Percentiles rank a stretch among this genome's conserved stretches.
Evolutionary conservation across 1,284 basidiomycete genomes (phyloP).

Genomic region (Ganoderma resinaceum): DNA sequence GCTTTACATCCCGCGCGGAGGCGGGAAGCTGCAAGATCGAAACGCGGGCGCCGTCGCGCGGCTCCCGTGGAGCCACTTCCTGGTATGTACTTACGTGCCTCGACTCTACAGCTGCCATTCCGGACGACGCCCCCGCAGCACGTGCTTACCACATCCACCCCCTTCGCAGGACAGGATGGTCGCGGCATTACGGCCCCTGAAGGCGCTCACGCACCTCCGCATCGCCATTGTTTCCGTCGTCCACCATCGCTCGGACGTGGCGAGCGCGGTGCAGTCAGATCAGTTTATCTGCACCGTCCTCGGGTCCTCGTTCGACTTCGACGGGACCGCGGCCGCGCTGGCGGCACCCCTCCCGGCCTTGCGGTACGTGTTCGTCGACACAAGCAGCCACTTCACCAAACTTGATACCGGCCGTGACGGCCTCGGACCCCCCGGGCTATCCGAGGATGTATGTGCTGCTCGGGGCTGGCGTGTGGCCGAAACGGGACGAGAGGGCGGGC

Average conservation of each 20-base stretch:
- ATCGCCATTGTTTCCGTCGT: not conserved
- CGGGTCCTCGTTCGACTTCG: not conserved
- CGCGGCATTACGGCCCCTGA: not conserved
- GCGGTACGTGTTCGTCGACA: not conserved
- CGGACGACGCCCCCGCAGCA: too few species aligned
- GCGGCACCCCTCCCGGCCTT: not conserved
- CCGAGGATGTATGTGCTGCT: too few species aligned
- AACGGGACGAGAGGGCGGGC: too few species aligned
- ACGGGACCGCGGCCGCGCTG: not conserved
- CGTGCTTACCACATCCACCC: not conserved
- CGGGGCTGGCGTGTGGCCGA: too few species aligned
- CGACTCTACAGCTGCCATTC: not conserved
- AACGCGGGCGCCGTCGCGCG: not conserved
- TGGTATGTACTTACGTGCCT: not conserved
- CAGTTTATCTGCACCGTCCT: not conserved
- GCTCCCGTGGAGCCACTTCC: not conserved
- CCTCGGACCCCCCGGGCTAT: too few species aligned
- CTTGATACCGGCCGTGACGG: too few species aligned
- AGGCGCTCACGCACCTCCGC: not conserved
- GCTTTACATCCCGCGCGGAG: too few species aligned
- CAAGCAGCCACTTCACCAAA: too few species aligned
- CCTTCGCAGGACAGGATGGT: not conserved
- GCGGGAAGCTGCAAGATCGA: not conserved
- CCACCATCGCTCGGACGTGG: too few species aligned
- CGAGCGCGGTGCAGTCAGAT: not conserved